Percentiles rank a stretch among this genome's conserved stretches.
Conservation (phyloP, 2,329 filamentous ascomycete species). For the Xylariaceae sp. region DNA sequence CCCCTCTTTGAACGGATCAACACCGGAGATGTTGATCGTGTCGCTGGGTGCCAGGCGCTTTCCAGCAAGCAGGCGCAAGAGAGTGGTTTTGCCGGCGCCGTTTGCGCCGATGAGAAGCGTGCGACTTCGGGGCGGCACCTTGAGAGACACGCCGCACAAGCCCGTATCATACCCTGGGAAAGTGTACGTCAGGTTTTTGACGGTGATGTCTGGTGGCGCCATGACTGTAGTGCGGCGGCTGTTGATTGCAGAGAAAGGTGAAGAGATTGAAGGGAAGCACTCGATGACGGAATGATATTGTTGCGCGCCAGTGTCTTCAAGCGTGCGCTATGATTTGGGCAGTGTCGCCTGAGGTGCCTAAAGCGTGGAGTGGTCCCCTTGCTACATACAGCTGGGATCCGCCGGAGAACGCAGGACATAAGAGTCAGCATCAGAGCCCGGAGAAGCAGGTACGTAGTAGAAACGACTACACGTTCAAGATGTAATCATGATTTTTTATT, state of each 20-base stretch:
- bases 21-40: constrained; percentile 73
- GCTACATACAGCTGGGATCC: constrained; percentile 9
- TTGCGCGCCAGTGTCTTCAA: too few relatives aligned
- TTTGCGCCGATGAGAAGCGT: constrained; percentile 95
- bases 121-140: constrained; percentile 77
- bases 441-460: too few relatives aligned
- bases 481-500: too few relatives aligned
- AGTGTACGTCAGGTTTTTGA: constrained; percentile 77
- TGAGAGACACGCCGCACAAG: constrained; percentile 68
- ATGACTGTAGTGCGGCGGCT: constrained; percentile 8
- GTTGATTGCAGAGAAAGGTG: background rate
- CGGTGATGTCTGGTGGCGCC: constrained; percentile 54
- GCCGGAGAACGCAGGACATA: constrained; percentile 24
- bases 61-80: constrained; percentile 89
- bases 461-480: too few relatives aligned
- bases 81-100: constrained; percentile 94
- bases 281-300: too few relatives aligned
- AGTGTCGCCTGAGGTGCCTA: constrained; percentile 2
- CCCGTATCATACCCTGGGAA: constrained; percentile 86
- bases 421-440: background rate
- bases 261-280: background rate
- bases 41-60: constrained; percentile 83
- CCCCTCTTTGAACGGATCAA: constrained; percentile 87
- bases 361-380: constrained; percentile 9
- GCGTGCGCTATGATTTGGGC: background rate